phyloP scores from a whole-genome alignment of 805 yeast genomes.

The Wickerhamomyces hampshirensis region DNA sequence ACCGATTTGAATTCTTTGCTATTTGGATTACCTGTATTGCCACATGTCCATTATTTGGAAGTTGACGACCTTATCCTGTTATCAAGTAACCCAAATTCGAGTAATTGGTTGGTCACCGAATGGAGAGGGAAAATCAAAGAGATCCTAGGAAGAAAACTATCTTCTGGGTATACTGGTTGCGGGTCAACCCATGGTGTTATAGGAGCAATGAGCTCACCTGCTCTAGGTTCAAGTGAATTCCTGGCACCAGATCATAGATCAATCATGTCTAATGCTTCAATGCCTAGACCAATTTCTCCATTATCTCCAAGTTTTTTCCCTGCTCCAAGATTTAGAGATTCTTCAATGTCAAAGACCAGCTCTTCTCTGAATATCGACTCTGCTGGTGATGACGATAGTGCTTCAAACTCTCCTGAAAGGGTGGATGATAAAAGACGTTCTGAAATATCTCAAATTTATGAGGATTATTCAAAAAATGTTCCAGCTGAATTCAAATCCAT shows the following conservation, averaged over 20 bases:
- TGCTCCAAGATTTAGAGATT: conserved; percentile 26
- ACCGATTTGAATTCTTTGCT: conserved; percentile 58
- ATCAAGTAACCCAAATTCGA: conserved; percentile 27
- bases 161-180: conserved; percentile 68
- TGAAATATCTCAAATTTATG: conserved; percentile 29
- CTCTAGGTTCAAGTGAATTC: conserved; percentile 31
- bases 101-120: conserved; percentile 52
- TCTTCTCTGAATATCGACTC: conserved; percentile 14
- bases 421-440: conserved; percentile 22
- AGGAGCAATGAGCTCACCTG: conserved; percentile 55
- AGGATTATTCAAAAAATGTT: conserved; percentile 24
- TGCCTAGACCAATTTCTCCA: conserved; percentile 28
- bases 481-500: conserved; percentile 1
- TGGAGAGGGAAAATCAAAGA: conserved; percentile 59
- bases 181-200: conserved; percentile 62
- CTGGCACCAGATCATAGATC: conserved; percentile 18
- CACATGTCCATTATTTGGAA: conserved; percentile 67
- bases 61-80: conserved; percentile 52
- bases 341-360: conserved; percentile 18
- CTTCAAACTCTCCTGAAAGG: conserved; percentile 13
- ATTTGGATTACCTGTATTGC: conserved; percentile 81
- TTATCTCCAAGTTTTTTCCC: conserved; percentile 33
- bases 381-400: conserved; percentile 10
- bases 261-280: conserved; percentile 19
- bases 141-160: conserved; percentile 46